Percentiles rank a stretch among this genome's conserved stretches.
These are phyloP conservation scores for Saturnispora silvae DNA, from an alignment of 805 yeast genomes.

Conservation along the genomic window DNA sequence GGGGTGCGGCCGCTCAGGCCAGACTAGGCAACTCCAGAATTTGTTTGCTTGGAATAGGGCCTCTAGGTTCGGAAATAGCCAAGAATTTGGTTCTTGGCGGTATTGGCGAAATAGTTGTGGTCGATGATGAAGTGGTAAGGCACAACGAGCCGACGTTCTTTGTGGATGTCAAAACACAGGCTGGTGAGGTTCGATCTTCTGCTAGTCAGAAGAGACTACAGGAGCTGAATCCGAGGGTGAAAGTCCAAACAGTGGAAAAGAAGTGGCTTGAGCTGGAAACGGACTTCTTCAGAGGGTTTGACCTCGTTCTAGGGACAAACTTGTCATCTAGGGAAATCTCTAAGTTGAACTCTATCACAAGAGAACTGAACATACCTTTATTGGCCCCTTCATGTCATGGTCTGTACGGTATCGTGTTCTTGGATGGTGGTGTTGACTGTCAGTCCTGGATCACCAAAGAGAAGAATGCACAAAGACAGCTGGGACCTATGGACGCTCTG, in stretches of 20 bases:
- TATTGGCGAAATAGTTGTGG: conserved; percentile 61
- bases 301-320: conserved; percentile 70
- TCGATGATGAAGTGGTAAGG: conserved; percentile 37
- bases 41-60: conserved; percentile 61
- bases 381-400: conserved; percentile 68
- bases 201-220: conserved; percentile 46
- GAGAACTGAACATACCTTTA: conserved; percentile 50
- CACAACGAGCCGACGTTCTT: conserved; percentile 60
- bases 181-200: conserved; percentile 48
- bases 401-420: conserved; percentile 69
- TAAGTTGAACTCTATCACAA: conserved; percentile 43
- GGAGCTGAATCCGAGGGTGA: conserved; percentile 75
- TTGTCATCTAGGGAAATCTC: conserved; percentile 32
- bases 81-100: conserved; percentile 88
- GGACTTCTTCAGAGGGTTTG: conserved; percentile 43
- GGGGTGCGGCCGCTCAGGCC: conserved; percentile 93
- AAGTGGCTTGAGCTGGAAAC: conserved; percentile 16
- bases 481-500: conserved; percentile 29
- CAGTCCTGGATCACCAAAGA: conserved; percentile 42
- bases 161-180: conserved; percentile 44
- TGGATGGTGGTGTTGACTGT: conserved; percentile 66
- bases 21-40: conserved; percentile 63
- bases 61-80: conserved; percentile 69
- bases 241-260: conserved; percentile 24
- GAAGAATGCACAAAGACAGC: conserved; percentile 36